These are phyloP conservation scores for Naganishia albida DNA, from an alignment of 1,284 basidiomycete species.

Conservation along the genomic window DNA sequence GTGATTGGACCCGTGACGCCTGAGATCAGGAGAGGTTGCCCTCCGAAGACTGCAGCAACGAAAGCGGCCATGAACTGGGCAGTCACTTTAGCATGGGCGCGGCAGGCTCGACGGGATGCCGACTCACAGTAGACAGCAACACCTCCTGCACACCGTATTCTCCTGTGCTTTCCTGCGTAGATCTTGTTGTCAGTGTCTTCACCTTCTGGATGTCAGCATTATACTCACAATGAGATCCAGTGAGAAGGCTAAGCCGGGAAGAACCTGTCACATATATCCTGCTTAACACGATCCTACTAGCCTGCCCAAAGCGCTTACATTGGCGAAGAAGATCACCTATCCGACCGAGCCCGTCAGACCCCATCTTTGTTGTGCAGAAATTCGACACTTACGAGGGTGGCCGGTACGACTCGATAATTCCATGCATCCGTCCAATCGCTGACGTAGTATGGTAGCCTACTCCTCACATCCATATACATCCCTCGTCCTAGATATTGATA, in stretches of 20 bases:
- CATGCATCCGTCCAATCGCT: conserved; percentile 86
- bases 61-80: conserved; percentile 82
- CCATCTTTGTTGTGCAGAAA: conserved; percentile 75
- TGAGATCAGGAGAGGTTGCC: conserved; percentile 88
- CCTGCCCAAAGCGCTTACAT: conserved; percentile 37
- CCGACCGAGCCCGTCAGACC: conserved; percentile 9
- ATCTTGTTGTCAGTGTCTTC: too few relatives aligned
- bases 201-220: neutral
- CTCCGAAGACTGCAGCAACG: conserved; percentile 85
- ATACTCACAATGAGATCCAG: conserved; percentile 74
- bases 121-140: conserved; percentile 52
- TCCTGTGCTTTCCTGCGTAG: conserved; percentile 66
- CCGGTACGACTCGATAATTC: conserved; percentile 68
- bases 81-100: conserved; percentile 36
- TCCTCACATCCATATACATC: conserved; percentile 73
- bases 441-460: conserved; percentile 75
- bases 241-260: conserved; percentile 90
- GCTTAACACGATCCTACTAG: conserved; percentile 42
- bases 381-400: conserved; percentile 62
- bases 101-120: neutral
- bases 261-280: conserved; percentile 59
- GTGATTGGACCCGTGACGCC: conserved; percentile 92
- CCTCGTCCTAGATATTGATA: conserved; percentile 55
- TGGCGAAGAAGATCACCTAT: conserved; percentile 52
- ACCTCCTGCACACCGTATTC: conserved; percentile 91